Conservation (phyloP, 768 basidiomycete genomes). For the Psilocybe tampanensis region DNA sequence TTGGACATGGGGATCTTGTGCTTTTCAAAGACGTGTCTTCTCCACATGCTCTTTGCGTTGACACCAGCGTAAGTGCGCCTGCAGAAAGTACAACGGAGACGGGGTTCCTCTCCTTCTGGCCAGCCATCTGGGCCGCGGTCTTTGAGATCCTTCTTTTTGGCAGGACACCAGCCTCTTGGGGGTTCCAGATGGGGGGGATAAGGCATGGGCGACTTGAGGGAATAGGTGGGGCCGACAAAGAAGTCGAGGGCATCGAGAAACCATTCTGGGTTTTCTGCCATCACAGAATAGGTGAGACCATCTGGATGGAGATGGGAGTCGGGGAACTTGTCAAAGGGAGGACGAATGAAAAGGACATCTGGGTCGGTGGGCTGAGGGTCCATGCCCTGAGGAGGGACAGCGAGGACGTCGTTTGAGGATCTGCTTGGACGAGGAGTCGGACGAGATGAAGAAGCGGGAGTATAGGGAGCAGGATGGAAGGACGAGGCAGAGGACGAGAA, state of each 20-base stretch:
- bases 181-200: constrained; percentile 83
- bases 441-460: constrained; percentile 35
- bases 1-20: constrained; percentile 92
- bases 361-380: constrained; percentile 74
- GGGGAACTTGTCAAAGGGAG: constrained; percentile 73
- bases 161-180: constrained; percentile 83
- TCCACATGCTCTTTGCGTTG: constrained; percentile 92
- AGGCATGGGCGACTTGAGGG: constrained; percentile 53
- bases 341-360: constrained; percentile 68
- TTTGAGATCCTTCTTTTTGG: constrained; percentile 81
- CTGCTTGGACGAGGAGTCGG: constrained; percentile 34
- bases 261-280: constrained; percentile 82
- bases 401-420: constrained; percentile 39
- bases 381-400: constrained; percentile 54
- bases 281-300: constrained; percentile 68
- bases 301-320: constrained; percentile 60
- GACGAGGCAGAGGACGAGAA: constrained; percentile 65
- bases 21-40: constrained; percentile 86
- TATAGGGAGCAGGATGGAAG: constrained; percentile 67
- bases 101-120: constrained; percentile 81
- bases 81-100: constrained; percentile 83
- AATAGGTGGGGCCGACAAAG: constrained; percentile 43
- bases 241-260: constrained; percentile 76
- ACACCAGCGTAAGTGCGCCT: constrained; percentile 83
- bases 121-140: constrained; percentile 69